A percentile compares a stretch with the other conserved stretches of the same genome.
Conservation (phyloP, 108 stramenopile genomes). For the Thalassiosira profunda region DNA sequence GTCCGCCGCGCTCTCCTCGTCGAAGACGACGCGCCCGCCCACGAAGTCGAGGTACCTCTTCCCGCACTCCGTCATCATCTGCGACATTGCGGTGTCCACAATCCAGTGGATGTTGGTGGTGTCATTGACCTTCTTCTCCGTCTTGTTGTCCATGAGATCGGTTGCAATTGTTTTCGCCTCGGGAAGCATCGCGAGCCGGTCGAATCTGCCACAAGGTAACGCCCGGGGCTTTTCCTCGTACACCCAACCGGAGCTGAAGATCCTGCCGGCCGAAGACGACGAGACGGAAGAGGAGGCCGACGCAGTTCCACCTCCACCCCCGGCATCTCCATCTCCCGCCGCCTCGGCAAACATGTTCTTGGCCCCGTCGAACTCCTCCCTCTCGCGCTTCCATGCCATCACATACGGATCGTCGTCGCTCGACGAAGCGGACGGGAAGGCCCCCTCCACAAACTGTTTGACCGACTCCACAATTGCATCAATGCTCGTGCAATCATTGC, state of each 20-base stretch:
- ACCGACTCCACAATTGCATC: conserved; percentile 33
- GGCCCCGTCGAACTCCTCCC: conserved; percentile 26
- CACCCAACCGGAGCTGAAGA: conserved; percentile 16
- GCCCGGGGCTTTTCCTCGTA: conserved; percentile 14
- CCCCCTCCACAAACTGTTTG: conserved; percentile 32
- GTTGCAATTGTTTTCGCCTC: conserved; percentile 15
- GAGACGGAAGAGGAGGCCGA: background rate
- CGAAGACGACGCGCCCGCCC: conserved; percentile 26
- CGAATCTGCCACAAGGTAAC: background rate
- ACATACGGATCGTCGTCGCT: conserved; percentile 21
- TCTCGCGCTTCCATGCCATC: conserved; percentile 37
- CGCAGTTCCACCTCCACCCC: background rate
- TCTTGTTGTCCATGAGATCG: conserved; percentile 5
- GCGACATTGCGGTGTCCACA: conserved; percentile 37
- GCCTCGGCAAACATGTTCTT: conserved; percentile 26
- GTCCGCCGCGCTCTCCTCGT: conserved; percentile 36
- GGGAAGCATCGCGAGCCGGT: conserved; percentile 12
- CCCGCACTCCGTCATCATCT: conserved; percentile 44
- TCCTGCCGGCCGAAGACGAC: background rate
- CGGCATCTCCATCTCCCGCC: background rate
- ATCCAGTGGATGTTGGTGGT: conserved; percentile 8
- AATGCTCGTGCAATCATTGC: conserved; percentile 10
- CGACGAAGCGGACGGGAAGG: conserved; percentile 18
- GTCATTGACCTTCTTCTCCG: conserved; percentile 8
- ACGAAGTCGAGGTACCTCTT: conserved; percentile 28